Base-by-base conservation (phyloP, 495 filamentous ascomycete genomes). In the Hypoxylon rickii region DNA sequence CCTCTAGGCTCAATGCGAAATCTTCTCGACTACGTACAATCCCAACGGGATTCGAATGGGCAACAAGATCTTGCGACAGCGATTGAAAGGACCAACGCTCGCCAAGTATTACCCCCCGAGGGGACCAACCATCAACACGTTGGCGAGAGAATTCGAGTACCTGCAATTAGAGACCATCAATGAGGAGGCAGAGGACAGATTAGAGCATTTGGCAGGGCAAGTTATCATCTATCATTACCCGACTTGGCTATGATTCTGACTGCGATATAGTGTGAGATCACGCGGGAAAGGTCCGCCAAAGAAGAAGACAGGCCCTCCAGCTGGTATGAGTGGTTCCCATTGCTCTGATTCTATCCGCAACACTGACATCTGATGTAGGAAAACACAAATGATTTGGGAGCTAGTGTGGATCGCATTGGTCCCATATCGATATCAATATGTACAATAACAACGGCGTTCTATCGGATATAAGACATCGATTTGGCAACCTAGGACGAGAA, bases 1-100 rank as follows among this genome's bases (percentile, higher is more conserved):
- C 2, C 40, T 45, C 41, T 50, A 96, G 93, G 82, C 83, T 60
- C 90, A 90, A 85, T 95, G 89, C 78, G 84, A 86, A 69, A 85
- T 98, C 71, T 98, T 98, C 79, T 85, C 83, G 40, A 86, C 86
- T 19, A 96, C 89, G 39, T 97, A 84, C 79, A 98, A 98, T 73
- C 94, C 94, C 10, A 76, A 86, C 20, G 73, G 85, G 53, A 69
- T 87, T 48, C 88, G 94, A 58, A 80, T 88, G 36, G 94, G 94
- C 56, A 96, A 90, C 76, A 92, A 91, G 67, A 77, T 97, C 61
- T 78, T 98, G 33, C 87, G 92, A 59, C 86, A 96, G 69, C 82
- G 90, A 52, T 78, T 97, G 21, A 82, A 80, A 58, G 94, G 94
- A 6, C 88, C 90, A 17, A 64, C 88, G 0, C 73, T 96, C 43